Evolutionary conservation across 495 filamentous ascomycete species (phyloP).

Genomic region (Pseudevernia furfuracea): DNA sequence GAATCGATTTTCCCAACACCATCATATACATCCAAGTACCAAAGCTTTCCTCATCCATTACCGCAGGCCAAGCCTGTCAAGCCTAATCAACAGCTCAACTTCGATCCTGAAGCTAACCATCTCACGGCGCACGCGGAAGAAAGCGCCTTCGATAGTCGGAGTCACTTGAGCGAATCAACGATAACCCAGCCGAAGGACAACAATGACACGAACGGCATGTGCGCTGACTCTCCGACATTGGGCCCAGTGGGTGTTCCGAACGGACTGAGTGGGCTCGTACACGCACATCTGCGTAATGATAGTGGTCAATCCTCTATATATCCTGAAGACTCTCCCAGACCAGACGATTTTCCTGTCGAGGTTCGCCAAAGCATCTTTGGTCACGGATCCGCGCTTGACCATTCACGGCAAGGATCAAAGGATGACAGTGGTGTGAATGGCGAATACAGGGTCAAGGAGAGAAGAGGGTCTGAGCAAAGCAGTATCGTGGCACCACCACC

Average conservation of each 20-base stretch:
- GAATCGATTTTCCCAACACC: constrained; percentile 12
- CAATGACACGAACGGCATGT: background rate
- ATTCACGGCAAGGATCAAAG: constrained; percentile 21
- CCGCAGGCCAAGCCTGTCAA: constrained; percentile 1
- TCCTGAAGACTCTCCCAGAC: constrained; percentile 41
- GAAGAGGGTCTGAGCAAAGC: constrained; percentile 5
- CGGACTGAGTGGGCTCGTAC: constrained; percentile 74
- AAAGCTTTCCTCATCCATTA: constrained; percentile 2
- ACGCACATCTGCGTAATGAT: constrained; percentile 73
- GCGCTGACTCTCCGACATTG: constrained; percentile 71
- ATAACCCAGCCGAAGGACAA: constrained; percentile 18
- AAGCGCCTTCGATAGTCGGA: constrained; percentile 31
- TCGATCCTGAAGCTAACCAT: constrained; percentile 14
- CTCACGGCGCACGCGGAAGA: constrained; percentile 22
- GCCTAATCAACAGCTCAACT: background rate
- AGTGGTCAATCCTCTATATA: constrained; percentile 78
- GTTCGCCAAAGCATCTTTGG: constrained; percentile 32
- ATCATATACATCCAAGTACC: constrained; percentile 3
- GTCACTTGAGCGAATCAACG: constrained; percentile 21
- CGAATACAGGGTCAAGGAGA: constrained; percentile 30
- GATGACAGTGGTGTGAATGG: constrained; percentile 49
- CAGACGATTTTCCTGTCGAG: constrained; percentile 34
- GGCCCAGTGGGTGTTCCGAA: constrained; percentile 45
- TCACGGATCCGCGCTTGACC: constrained; percentile 15
- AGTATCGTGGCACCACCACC: constrained; percentile 19